These are phyloP conservation scores for Zostera marina DNA, from an alignment of 116 monocot species.

Conservation along the genomic window DNA sequence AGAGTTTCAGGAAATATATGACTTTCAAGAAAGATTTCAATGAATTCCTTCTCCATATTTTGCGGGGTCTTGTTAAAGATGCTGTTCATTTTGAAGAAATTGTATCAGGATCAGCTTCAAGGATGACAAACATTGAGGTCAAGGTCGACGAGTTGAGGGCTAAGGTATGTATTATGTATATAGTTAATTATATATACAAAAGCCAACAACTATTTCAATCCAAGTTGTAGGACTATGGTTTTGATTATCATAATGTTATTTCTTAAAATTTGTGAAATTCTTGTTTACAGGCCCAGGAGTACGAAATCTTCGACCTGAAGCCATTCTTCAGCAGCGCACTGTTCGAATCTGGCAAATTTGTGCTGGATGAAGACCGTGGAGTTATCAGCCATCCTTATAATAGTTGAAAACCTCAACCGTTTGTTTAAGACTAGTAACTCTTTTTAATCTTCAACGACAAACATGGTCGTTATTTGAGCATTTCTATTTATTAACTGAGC, in stretches of 20 bases:
- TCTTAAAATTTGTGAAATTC: neutral
- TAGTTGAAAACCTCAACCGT: constrained; percentile 10
- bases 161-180: constrained; percentile 63
- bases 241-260: neutral
- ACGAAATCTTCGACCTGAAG: constrained; percentile 74
- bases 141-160: constrained; percentile 60
- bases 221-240: neutral
- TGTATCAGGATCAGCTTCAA: constrained; percentile 33
- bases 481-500: too few relatives aligned
- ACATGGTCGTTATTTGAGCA: too few relatives aligned
- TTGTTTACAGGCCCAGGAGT: constrained; percentile 63
- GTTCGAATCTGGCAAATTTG: constrained; percentile 55
- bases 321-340: constrained; percentile 65
- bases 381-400: constrained; percentile 58
- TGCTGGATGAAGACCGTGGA: constrained; percentile 49
- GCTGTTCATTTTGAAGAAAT: constrained; percentile 75
- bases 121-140: constrained; percentile 54
- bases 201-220: neutral
- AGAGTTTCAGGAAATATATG: constrained; percentile 91
- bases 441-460: neutral
- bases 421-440: neutral
- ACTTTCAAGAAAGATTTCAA: constrained; percentile 93
- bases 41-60: constrained; percentile 68
- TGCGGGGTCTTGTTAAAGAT: constrained; percentile 68
- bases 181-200: neutral